Conservation (phyloP, 768 basidiomycete species). For the Phlebiopsis flavidoalba region DNA sequence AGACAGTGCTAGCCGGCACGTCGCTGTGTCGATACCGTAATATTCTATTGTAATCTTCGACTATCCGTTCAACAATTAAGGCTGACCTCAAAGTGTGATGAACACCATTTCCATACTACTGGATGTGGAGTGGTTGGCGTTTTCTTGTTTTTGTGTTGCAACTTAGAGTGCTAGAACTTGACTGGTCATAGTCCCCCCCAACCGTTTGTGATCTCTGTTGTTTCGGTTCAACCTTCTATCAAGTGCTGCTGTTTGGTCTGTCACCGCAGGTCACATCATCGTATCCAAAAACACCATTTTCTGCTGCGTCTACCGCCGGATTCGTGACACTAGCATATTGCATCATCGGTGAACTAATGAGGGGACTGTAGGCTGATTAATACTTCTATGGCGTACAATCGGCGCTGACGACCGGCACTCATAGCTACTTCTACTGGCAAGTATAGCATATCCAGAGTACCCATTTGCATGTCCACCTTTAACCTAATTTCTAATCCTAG, state of each 20-base stretch:
- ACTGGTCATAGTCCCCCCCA: slow-evolving; percentile 54
- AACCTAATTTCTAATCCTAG: slow-evolving; percentile 16
- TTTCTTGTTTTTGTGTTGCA: neutral
- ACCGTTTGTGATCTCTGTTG: slow-evolving; percentile 85
- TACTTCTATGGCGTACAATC: neutral
- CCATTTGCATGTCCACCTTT: neutral
- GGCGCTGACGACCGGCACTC: neutral
- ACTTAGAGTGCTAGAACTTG: neutral
- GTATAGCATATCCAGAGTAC: neutral
- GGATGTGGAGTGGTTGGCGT: slow-evolving; percentile 85
- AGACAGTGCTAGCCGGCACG: no score
- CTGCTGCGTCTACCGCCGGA: slow-evolving; percentile 78
- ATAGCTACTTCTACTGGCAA: neutral
- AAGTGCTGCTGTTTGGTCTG: slow-evolving; percentile 62
- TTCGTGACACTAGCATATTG: slow-evolving; percentile 86
- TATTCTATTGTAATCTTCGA: no score
- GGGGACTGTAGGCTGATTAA: slow-evolving; percentile 35
- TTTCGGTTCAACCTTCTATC: slow-evolving; percentile 84
- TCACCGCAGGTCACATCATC: slow-evolving; percentile 61
- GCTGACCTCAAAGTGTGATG: slow-evolving; percentile 21
- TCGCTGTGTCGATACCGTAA: slow-evolving; percentile 72
- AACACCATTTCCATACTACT: slow-evolving; percentile 75
- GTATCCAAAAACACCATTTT: slow-evolving; percentile 65
- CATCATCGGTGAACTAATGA: slow-evolving; percentile 69
- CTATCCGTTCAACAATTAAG: no score